These are phyloP conservation scores for Spathaspora boniae DNA, from an alignment of 805 yeast species.

Conservation along the genomic window DNA sequence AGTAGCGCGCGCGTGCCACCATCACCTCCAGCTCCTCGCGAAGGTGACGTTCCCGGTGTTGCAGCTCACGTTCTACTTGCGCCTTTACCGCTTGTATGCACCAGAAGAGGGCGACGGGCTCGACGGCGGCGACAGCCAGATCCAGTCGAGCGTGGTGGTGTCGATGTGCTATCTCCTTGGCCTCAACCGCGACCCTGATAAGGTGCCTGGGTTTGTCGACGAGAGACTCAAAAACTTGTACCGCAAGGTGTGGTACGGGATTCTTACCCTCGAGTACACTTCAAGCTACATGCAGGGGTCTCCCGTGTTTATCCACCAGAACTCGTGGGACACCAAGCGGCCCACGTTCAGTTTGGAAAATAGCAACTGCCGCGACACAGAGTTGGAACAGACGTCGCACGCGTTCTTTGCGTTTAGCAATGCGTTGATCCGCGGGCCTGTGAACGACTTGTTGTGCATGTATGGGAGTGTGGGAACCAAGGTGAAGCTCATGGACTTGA, in stretches of 20 bases:
- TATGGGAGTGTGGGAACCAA: slow-evolving; percentile 16
- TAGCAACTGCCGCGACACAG: slow-evolving; percentile 29
- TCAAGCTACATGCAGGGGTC: slow-evolving; percentile 45
- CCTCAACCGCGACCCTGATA: slow-evolving; percentile 38
- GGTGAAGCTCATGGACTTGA: slow-evolving; percentile 18
- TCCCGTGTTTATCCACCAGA: slow-evolving; percentile 34
- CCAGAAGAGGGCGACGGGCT: slow-evolving; percentile 43
- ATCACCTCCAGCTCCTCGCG: slow-evolving; percentile 50
- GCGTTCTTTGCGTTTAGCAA: slow-evolving; percentile 24
- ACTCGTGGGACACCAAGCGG: slow-evolving; percentile 45
- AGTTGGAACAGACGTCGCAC: slow-evolving; percentile 33
- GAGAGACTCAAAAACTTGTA: slow-evolving; percentile 18
- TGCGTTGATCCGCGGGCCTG: slow-evolving; percentile 31
- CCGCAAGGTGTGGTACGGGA: slow-evolving; percentile 28
- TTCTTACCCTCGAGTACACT: slow-evolving; percentile 31
- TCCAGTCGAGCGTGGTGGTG: slow-evolving; percentile 22
- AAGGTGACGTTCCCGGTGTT: slow-evolving; percentile 26
- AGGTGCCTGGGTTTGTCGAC: slow-evolving; percentile 16
- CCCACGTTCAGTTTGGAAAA: slow-evolving; percentile 33
- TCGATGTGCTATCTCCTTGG: slow-evolving; percentile 40
- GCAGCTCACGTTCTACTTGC: slow-evolving; percentile 25
- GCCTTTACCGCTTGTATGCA: slow-evolving; percentile 30
- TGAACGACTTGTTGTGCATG: slow-evolving; percentile 22
- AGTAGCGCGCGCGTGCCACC: slow-evolving; percentile 53
- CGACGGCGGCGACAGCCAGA: slow-evolving; percentile 35